phyloP scores from a whole-genome alignment of 1,284 basidiomycete species.

The Naganishia albida region DNA sequence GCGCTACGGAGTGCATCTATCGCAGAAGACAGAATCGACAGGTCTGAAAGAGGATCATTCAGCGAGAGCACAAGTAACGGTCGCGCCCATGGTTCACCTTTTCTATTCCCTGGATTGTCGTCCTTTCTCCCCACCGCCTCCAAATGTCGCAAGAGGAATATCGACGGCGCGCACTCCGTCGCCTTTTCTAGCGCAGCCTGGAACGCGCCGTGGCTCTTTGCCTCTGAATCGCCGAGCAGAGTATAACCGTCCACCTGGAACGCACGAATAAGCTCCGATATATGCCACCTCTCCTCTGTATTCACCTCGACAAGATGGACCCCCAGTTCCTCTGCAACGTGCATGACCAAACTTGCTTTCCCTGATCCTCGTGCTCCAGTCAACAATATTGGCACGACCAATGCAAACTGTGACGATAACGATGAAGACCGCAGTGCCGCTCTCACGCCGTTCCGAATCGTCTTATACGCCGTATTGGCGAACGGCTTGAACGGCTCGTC shows the following conservation, averaged over 20 bases:
- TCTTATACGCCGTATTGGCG: constrained; percentile 32
- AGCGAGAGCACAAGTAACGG: constrained; percentile 55
- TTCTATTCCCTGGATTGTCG: constrained; percentile 66
- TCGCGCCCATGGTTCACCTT: constrained; percentile 60
- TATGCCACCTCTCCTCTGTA: background rate
- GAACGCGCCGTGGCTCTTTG: constrained; percentile 75
- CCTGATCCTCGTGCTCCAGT: constrained; percentile 59
- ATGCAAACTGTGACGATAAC: constrained; percentile 27
- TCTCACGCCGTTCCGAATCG: constrained; percentile 36
- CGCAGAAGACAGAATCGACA: constrained; percentile 56
- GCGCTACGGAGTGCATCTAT: constrained; percentile 56
- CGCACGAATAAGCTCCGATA: too few species aligned
- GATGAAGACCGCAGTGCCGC: constrained; percentile 39
- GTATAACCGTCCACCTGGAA: constrained; percentile 81
- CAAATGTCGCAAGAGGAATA: constrained; percentile 78
- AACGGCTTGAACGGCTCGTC: constrained; percentile 39
- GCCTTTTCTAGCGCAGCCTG: constrained; percentile 79
- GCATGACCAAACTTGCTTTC: constrained; percentile 54
- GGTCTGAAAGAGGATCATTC: constrained; percentile 65
- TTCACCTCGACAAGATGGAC: constrained; percentile 77
- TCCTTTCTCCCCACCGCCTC: constrained; percentile 78
- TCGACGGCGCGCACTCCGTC: constrained; percentile 75
- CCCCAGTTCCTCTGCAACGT: constrained; percentile 44
- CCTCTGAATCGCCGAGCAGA: constrained; percentile 75
- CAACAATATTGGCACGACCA: constrained; percentile 52